Percentiles rank a stretch among this genome's conserved stretches.
phyloP scores from a whole-genome alignment of 2,329 filamentous ascomycete species.

The Cladophialophora chaetospira region DNA sequence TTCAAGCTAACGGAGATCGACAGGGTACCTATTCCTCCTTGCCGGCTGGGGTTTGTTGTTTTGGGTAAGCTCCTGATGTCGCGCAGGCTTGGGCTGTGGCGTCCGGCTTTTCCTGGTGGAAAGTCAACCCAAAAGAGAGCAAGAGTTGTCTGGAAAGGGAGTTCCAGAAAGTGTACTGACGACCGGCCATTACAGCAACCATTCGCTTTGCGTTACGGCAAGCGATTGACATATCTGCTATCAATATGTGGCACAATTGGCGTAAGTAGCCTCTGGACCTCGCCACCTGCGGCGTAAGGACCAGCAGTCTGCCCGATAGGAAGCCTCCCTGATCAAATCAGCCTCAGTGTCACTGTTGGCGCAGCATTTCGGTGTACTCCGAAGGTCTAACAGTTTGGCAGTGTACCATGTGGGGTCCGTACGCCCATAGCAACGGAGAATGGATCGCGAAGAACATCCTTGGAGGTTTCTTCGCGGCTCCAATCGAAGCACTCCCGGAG shows the following conservation, averaged over 20 bases:
- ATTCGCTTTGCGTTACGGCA: conserved; percentile 49
- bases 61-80: conserved; percentile 32
- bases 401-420: conserved; percentile 35
- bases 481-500: conserved; percentile 53
- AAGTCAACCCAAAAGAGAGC: no score
- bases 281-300: not conserved
- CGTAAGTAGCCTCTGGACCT: not conserved
- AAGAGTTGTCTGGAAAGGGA: not conserved
- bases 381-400: conserved; percentile 39
- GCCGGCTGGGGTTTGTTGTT: conserved; percentile 42
- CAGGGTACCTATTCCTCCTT: conserved; percentile 49
- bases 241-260: conserved; percentile 36
- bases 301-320: conserved; percentile 1
- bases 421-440: conserved; percentile 48
- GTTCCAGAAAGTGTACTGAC: not conserved
- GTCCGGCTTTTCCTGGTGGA: not conserved
- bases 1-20: no score
- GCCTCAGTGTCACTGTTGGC: conserved; percentile 32
- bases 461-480: conserved; percentile 51
- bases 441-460: conserved; percentile 54
- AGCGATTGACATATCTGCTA: conserved; percentile 34
- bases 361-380: no score
- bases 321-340: not conserved
- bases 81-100: not conserved
- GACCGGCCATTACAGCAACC: conserved; percentile 40